phyloP scores from a whole-genome alignment of 495 filamentous ascomycete genomes.

The Penicillium salamii region DNA sequence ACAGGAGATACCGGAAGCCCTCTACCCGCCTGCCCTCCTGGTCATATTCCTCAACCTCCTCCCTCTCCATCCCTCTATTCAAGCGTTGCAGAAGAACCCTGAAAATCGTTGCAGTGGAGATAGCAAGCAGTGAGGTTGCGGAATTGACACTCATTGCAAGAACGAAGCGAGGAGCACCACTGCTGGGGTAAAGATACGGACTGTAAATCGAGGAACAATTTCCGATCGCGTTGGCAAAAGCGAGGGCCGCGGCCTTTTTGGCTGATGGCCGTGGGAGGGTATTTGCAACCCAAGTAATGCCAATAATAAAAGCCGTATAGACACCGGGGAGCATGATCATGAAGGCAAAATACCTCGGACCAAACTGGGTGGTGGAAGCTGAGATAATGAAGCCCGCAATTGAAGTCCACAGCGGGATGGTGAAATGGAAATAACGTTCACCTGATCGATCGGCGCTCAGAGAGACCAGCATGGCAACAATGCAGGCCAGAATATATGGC shows the following conservation, averaged over 20 bases:
- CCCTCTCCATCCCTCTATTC: no score
- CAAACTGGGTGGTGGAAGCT: conserved; percentile 21
- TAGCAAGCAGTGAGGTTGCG: no score
- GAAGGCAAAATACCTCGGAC: conserved; percentile 31
- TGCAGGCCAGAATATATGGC: conserved; percentile 44
- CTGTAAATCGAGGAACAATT: conserved; percentile 51
- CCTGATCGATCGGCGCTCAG: conserved; percentile 38
- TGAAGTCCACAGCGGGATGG: conserved; percentile 21
- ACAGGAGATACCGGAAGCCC: no score
- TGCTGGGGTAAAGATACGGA: conserved; percentile 51
- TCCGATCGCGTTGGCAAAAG: conserved; percentile 44
- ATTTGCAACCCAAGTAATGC: conserved; percentile 52
- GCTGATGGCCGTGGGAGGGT: conserved; percentile 53
- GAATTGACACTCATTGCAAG: conserved; percentile 26
- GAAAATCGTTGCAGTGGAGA: no score
- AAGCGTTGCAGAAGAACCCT: no score
- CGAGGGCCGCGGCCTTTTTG: conserved; percentile 47
- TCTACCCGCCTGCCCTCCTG: no score
- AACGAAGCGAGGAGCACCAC: conserved; percentile 43
- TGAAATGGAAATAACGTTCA: conserved; percentile 46
- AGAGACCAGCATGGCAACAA: conserved; percentile 39
- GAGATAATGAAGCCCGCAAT: conserved; percentile 48
- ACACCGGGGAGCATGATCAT: conserved; percentile 24
- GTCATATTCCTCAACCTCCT: no score
- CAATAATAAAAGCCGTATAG: conserved; percentile 24